These are phyloP conservation scores for Eimeria necatrix DNA, from an alignment of 169 alveolate species.

Conservation along the genomic window DNA sequence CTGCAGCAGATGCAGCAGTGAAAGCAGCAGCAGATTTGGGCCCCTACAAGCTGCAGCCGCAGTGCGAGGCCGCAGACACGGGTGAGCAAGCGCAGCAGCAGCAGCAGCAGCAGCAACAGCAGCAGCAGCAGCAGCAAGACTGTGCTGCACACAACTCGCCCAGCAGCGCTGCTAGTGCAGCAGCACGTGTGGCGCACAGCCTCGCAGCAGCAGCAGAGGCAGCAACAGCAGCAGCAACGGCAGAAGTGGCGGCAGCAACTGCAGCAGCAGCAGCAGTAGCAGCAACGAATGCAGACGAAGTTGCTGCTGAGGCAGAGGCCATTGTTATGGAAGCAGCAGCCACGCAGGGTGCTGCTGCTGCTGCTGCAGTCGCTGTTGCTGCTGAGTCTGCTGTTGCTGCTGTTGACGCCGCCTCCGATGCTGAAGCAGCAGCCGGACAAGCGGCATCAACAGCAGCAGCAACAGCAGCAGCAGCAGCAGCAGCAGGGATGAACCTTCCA, in stretches of 20 bases:
- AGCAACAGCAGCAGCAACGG: constrained; percentile 12
- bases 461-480: neutral
- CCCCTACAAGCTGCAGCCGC: neutral
- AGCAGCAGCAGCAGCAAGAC: neutral
- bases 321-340: neutral
- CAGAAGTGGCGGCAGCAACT: neutral
- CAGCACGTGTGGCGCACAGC: neutral
- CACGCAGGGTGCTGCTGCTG: neutral
- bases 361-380: neutral
- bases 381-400: neutral
- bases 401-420: neutral
- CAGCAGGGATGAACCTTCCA: neutral
- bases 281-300: neutral
- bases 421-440: neutral
- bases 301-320: neutral
- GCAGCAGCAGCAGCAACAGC: constrained; percentile 17
- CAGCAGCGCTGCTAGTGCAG: neutral
- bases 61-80: neutral
- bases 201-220: neutral
- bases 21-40: neutral
- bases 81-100: neutral
- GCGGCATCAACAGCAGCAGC: neutral
- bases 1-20: neutral
- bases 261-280: constrained; percentile 25
- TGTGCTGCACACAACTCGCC: no score